Conservation (phyloP, 2,329 filamentous ascomycete species). For the Pseudocercospora fijiensis region DNA sequence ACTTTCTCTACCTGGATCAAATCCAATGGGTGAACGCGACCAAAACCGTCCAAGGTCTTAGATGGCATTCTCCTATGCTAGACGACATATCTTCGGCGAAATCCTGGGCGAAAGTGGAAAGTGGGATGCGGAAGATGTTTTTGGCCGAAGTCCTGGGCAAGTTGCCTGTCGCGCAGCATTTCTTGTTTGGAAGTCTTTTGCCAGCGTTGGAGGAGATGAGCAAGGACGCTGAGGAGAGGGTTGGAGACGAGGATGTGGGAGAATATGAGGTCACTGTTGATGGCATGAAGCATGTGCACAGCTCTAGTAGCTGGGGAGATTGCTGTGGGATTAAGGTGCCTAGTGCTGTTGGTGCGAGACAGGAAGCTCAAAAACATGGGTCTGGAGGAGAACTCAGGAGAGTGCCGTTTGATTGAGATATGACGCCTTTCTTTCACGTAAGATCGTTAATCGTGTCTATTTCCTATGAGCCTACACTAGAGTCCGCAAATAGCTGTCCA, state of each 20-base stretch:
- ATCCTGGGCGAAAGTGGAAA: conserved; percentile 88
- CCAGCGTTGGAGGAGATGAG: conserved; percentile 82
- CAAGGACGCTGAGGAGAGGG: conserved; percentile 56
- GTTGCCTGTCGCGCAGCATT: conserved; percentile 97
- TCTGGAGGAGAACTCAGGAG: conserved; percentile 65
- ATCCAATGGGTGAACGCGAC: conserved; percentile 93
- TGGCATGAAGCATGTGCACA: conserved; percentile 61
- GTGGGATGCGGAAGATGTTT: conserved; percentile 96
- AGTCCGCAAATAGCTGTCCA: background rate
- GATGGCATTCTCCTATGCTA: conserved; percentile 98
- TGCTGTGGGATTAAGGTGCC: conserved; percentile 98
- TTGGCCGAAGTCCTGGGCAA: conserved; percentile 88
- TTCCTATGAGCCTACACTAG: background rate
- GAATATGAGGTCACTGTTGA: conserved; percentile 65
- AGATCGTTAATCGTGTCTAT: background rate
- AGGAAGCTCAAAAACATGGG: conserved; percentile 77
- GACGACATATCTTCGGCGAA: conserved; percentile 93
- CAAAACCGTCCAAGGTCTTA: conserved; percentile 88
- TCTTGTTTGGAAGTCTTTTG: conserved; percentile 84
- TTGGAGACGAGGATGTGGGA: conserved; percentile 50
- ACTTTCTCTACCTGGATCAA: conserved; percentile 90
- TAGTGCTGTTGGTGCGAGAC: conserved; percentile 84
- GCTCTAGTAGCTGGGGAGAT: conserved; percentile 73
- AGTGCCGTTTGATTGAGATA: conserved; percentile 73
- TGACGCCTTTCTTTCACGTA: background rate